Conservation (phyloP, 805 yeast genomes). For the Wickerhamiella brachini region DNA sequence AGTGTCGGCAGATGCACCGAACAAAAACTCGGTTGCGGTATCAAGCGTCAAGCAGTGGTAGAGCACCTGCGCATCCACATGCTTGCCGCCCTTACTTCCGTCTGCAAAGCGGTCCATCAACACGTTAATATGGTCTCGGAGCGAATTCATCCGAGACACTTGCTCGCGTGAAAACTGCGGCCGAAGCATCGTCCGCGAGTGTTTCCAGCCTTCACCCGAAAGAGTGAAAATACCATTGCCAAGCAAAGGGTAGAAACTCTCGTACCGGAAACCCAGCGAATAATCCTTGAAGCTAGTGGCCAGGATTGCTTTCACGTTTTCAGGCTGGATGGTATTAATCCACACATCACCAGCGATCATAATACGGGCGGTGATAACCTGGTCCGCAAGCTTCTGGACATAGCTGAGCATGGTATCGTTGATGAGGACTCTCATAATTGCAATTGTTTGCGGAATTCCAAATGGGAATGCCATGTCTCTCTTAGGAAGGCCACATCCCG, state of each 20-base stretch:
- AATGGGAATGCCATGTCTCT: conserved; percentile 7
- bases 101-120: conserved; percentile 11
- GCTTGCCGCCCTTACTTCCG: conserved; percentile 7
- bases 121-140: conserved; percentile 16
- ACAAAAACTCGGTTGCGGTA: conserved; percentile 21
- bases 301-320: conserved; percentile 18
- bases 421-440: conserved; percentile 1
- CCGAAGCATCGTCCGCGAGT: conserved; percentile 20
- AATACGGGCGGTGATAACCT: conserved; percentile 6
- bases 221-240: conserved; percentile 23
- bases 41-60: conserved; percentile 18
- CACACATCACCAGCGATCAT: conserved; percentile 10
- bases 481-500: conserved; percentile 7
- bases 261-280: conserved; percentile 19
- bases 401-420: conserved; percentile 6
- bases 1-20: conserved; percentile 19
- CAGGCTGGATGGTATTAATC: conserved; percentile 19
- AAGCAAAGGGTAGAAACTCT: conserved; percentile 13
- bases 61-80: conserved; percentile 16
- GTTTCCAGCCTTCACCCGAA: conserved; percentile 23
- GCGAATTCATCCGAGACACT: conserved; percentile 7
- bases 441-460: conserved; percentile 6
- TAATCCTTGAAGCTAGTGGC: conserved; percentile 21
- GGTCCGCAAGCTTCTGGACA: conserved; percentile 4
- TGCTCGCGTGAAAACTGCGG: conserved; percentile 20